Percentiles rank a stretch among this genome's conserved stretches.
Evolutionary conservation across 371 early-diverging fungal species (phyloP).

Genomic region (Actinomortierella wolfii): DNA sequence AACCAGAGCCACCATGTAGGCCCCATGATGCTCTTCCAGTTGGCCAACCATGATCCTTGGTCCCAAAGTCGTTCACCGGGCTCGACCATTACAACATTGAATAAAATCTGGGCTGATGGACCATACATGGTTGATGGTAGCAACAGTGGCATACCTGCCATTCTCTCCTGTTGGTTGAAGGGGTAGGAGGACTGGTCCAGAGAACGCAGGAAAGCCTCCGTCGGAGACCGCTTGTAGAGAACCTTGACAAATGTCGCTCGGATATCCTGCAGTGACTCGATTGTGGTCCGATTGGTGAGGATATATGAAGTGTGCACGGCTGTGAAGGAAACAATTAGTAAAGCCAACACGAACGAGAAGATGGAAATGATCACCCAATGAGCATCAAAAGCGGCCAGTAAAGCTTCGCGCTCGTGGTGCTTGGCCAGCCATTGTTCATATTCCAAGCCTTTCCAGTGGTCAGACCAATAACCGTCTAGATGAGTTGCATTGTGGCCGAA

Average conservation of each 20-base stretch:
- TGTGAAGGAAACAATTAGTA: constrained; percentile 44
- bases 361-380: constrained; percentile 35
- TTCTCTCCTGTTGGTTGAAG: background rate
- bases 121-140: constrained; percentile 3
- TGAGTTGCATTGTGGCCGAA: constrained; percentile 3
- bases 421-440: background rate
- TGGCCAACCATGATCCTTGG: constrained; percentile 41
- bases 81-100: constrained; percentile 36
- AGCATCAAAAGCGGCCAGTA: constrained; percentile 7
- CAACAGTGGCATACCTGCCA: background rate
- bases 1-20: constrained; percentile 50
- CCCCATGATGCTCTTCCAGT: constrained; percentile 47
- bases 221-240: constrained; percentile 9
- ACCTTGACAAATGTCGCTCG: constrained; percentile 31
- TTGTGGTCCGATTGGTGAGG: constrained; percentile 44
- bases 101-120: constrained; percentile 17
- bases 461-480: background rate
- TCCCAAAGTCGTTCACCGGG: constrained; percentile 45
- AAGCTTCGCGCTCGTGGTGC: background rate
- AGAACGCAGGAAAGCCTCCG: background rate
- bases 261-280: constrained; percentile 35
- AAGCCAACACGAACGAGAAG: constrained; percentile 29
- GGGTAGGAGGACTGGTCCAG: background rate
- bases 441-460: background rate
- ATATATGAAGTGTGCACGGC: constrained; percentile 40